Percentiles rank a stretch among this genome's conserved stretches.
Evolutionary conservation across 1,139 yeast species (phyloP).

Genomic region (Suhomyces guaymorum): DNA sequence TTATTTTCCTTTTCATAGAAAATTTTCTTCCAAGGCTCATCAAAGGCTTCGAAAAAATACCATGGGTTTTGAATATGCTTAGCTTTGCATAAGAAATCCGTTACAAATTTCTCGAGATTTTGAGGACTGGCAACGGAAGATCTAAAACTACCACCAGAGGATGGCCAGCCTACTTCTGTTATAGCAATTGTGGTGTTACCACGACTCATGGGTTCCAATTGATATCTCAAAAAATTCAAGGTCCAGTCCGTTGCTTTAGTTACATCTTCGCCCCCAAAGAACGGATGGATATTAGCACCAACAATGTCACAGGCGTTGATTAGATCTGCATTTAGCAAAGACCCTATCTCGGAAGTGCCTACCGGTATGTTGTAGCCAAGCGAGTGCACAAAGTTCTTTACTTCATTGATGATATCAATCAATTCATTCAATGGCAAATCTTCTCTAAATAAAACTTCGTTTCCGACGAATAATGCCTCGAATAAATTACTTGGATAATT

Average conservation of each 20-base stretch:
- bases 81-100: constrained; percentile 54
- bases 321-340: constrained; percentile 35
- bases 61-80: constrained; percentile 43
- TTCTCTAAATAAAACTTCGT: constrained; percentile 60
- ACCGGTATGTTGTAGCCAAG: constrained; percentile 46
- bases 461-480: constrained; percentile 59
- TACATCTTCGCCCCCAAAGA: constrained; percentile 60
- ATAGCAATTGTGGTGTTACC: constrained; percentile 40
- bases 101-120: constrained; percentile 50
- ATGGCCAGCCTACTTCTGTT: constrained; percentile 76
- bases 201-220: constrained; percentile 34
- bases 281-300: constrained; percentile 71
- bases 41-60: constrained; percentile 72
- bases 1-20: constrained; percentile 48
- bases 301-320: constrained; percentile 52
- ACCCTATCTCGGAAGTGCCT: constrained; percentile 60
- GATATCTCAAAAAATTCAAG: constrained; percentile 46
- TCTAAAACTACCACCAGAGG: constrained; percentile 53
- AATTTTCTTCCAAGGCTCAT: constrained; percentile 67
- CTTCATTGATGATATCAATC: constrained; percentile 43
- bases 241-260: constrained; percentile 56
- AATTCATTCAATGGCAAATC: constrained; percentile 46
- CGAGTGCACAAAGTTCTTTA: constrained; percentile 36
- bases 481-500: constrained; percentile 49
- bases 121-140: constrained; percentile 48